A percentile compares a stretch with the other conserved stretches of the same genome.
Conservation (phyloP, 257 asterid genomes). For the Cinchona pubescens region DNA sequence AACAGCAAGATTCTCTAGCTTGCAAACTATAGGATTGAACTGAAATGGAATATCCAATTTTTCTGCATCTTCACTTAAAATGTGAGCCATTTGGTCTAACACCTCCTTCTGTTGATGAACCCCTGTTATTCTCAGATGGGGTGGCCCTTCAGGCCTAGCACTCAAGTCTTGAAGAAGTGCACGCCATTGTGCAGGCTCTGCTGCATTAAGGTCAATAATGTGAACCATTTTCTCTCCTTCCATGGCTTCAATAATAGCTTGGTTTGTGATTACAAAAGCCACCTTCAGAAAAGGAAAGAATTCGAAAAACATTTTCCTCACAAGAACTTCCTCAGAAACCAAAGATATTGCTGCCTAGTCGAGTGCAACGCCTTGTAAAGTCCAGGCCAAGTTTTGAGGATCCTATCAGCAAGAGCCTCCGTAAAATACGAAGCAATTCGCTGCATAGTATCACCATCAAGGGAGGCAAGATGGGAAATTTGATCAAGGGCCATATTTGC, state of each 20-base stretch:
- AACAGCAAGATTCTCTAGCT: constrained; percentile 61
- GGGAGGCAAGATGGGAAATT: constrained; percentile 78
- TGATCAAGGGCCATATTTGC: constrained; percentile 90
- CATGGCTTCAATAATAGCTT: constrained; percentile 88
- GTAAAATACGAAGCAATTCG: constrained; percentile 81
- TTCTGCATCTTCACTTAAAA: constrained; percentile 75
- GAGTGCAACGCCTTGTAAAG: constrained; percentile 68
- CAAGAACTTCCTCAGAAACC: constrained; percentile 63
- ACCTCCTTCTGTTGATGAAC: constrained; percentile 67
- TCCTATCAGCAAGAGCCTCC: constrained; percentile 78
- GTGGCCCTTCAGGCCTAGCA: constrained; percentile 97
- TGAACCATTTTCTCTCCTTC: constrained; percentile 96
- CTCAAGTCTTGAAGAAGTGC: constrained; percentile 84
- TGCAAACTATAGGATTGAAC: constrained; percentile 68
- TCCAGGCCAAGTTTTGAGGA: constrained; percentile 81
- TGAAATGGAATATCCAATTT: constrained; percentile 88
- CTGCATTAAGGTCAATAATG: constrained; percentile 65
- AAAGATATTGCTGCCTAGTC: constrained; percentile 40
- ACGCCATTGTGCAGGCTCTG: constrained; percentile 82
- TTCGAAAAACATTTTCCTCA: constrained; percentile 71
- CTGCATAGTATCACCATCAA: constrained; percentile 92
- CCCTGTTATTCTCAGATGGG: constrained; percentile 85
- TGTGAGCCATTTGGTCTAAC: constrained; percentile 75
- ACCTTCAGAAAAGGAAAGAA: constrained; percentile 72
- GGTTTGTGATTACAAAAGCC: constrained; percentile 73